phyloP scores from a whole-genome alignment of 1,284 basidiomycete species.

The Puccinia horiana region DNA sequence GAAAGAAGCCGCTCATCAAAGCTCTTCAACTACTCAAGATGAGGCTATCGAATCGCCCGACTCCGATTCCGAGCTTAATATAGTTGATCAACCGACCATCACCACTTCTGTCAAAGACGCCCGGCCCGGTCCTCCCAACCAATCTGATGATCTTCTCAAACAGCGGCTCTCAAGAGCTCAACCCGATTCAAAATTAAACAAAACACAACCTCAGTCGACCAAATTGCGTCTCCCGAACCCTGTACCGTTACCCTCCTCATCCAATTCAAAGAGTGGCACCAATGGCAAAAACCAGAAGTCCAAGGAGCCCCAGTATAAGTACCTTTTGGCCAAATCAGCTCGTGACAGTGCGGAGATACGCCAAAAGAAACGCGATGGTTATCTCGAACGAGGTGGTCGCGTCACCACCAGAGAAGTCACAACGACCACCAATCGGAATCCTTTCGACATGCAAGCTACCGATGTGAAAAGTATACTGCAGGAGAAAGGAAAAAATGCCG shows the following conservation, averaged over 20 bases:
- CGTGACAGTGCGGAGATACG: slow-evolving; percentile 9
- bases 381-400: slow-evolving; percentile 28
- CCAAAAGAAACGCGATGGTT: slow-evolving; percentile 23
- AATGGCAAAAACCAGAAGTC: background rate
- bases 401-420: background rate
- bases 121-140: background rate
- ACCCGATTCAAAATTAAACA: background rate
- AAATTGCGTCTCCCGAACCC: background rate
- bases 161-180: background rate
- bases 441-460: background rate
- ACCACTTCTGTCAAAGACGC: background rate
- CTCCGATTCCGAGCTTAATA: slow-evolving; percentile 44
- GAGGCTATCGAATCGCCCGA: background rate
- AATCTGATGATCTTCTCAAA: background rate
- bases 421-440: background rate
- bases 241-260: background rate
- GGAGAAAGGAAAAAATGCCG: background rate
- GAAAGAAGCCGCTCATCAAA: background rate
- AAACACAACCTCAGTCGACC: background rate
- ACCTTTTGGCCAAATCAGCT: slow-evolving; percentile 25
- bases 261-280: background rate
- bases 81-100: slow-evolving; percentile 7
- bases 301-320: background rate
- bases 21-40: background rate
- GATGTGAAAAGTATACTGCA: slow-evolving; percentile 28